Conservation (phyloP, 169 alveolate genomes). For the Eimeria falciformis region DNA sequence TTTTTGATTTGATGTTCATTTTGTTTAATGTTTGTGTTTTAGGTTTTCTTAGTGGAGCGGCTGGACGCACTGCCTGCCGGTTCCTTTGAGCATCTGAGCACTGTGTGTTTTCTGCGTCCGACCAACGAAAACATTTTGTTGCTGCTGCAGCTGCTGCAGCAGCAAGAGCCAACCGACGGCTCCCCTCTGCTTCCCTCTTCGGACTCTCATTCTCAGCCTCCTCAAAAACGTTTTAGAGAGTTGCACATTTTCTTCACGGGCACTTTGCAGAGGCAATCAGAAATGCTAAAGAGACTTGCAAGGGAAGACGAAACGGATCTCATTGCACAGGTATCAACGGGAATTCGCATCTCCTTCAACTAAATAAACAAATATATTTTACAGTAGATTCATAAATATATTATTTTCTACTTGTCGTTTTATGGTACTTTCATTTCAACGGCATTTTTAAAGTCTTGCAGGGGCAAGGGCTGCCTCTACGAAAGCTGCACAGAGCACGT, state of each 20-base stretch:
- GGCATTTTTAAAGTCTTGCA: too few relatives aligned
- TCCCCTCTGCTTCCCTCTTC: slow-evolving; percentile 82
- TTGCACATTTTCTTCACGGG: slow-evolving; percentile 33
- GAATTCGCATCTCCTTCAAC: not conserved
- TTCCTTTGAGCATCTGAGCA: slow-evolving; percentile 81
- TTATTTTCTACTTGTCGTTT: not conserved
- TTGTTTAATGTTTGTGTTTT: not conserved
- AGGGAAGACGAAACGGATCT: slow-evolving; percentile 52
- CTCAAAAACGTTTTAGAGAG: slow-evolving; percentile 68
- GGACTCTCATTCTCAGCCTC: not conserved
- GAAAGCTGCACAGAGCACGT: not conserved
- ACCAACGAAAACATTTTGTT: slow-evolving; percentile 77
- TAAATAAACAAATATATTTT: not conserved
- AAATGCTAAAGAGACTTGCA: slow-evolving; percentile 46
- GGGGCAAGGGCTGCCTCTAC: not conserved
- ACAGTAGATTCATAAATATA: not conserved
- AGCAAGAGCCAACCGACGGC: slow-evolving; percentile 87
- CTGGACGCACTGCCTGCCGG: slow-evolving; percentile 78
- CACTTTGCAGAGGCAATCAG: slow-evolving; percentile 30
- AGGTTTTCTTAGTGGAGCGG: slow-evolving; percentile 80
- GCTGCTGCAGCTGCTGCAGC: slow-evolving; percentile 78
- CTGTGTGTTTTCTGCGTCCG: slow-evolving; percentile 82
- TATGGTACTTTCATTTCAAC: too few relatives aligned
- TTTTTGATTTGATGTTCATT: not conserved
- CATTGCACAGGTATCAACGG: slow-evolving; percentile 23